Base-by-base conservation (phyloP, 768 basidiomycete species). In the Rhodotorula taiwanensis region DNA sequence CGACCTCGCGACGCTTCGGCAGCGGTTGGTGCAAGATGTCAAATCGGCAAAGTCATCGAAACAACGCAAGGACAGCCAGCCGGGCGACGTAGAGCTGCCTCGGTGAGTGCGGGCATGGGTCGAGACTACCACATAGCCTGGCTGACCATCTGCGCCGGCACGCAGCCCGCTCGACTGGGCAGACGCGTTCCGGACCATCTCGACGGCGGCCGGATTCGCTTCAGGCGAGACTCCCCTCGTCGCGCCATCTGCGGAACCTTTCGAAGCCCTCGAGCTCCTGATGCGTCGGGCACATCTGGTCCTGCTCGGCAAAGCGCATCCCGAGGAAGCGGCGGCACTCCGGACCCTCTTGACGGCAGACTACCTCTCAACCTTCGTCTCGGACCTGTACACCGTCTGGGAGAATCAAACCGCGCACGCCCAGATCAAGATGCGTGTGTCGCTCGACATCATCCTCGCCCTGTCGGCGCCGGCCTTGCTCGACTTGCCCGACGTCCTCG, bases 251-350 rank as follows among this genome's bases (percentile, higher is more conserved):
- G 66, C 66, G 36, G 10, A 10, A 16, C 36, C 36, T 3, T 54
- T 67, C 42, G 66, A 67, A 23, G 53, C 60, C 0, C 66, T 67
- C 60, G 66, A 67, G 27, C 48, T 58, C 23, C 48, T 67, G n/a
- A 52, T 67, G 20, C 52, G 39, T 23, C 55, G 60, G 6, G 45
- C 60, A 2, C 48, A 51, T 23, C 3, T 31, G 21, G 42, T 57
- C 51, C 25, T 56, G 25, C 1, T 44, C 39, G 15, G n/a, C 7
- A 4, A 28, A 4, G 14, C 55, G 11, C 30, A 21, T 8, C 31
- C 52, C 36, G 43, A 45, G 21, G 51, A 66, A 57, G 8, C 48
- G 50, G 25, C 47, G n/a, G 0, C 13, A n/a, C 39, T 64, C 25
- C 55, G 48, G 48, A 10, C 30, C 10, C 34, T 43, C 5, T 25